These are phyloP conservation scores for Claviceps arundinis DNA, from an alignment of 2,329 filamentous ascomycete species.

Conservation along the genomic window DNA sequence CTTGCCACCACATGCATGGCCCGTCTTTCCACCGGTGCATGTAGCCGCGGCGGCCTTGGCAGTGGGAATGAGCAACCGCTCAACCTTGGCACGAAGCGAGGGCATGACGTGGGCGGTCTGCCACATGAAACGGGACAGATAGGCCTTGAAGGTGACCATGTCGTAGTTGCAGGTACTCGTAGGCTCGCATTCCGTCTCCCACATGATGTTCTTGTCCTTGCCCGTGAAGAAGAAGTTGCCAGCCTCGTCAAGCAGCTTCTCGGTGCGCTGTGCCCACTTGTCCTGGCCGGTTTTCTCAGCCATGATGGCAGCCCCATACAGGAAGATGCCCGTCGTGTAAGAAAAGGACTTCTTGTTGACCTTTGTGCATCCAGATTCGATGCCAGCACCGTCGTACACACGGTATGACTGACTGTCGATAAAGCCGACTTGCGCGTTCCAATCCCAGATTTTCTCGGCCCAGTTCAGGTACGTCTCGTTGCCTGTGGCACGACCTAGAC, in stretches of 20 bases:
- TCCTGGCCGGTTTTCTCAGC: conserved; percentile 44
- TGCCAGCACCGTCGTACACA: conserved; percentile 51
- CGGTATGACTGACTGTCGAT: conserved; percentile 36
- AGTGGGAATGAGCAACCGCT: conserved; percentile 34
- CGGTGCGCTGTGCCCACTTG: conserved; percentile 40
- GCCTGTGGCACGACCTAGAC: conserved; percentile 56
- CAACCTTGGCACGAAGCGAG: conserved; percentile 33
- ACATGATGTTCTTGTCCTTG: conserved; percentile 47
- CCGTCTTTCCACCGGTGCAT: conserved; percentile 41
- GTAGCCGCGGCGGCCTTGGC: conserved; percentile 41
- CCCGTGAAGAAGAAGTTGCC: conserved; percentile 40
- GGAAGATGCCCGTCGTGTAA: conserved; percentile 51
- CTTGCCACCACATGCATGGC: conserved; percentile 44
- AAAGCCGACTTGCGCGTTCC: conserved; percentile 43
- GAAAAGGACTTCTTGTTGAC: conserved; percentile 46
- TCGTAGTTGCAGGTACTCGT: conserved; percentile 44
- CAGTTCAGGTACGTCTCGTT: conserved; percentile 53
- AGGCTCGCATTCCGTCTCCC: conserved; percentile 52
- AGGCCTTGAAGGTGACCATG: conserved; percentile 56
- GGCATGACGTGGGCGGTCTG: conserved; percentile 43
- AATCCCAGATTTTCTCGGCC: conserved; percentile 55
- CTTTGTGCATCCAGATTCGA: conserved; percentile 37
- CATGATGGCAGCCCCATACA: conserved; percentile 51
- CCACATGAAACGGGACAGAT: conserved; percentile 52
- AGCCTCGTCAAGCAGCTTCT: conserved; percentile 37